These are phyloP conservation scores for Dentipellis fragilis DNA, from an alignment of 768 basidiomycete species.

Conservation along the genomic window DNA sequence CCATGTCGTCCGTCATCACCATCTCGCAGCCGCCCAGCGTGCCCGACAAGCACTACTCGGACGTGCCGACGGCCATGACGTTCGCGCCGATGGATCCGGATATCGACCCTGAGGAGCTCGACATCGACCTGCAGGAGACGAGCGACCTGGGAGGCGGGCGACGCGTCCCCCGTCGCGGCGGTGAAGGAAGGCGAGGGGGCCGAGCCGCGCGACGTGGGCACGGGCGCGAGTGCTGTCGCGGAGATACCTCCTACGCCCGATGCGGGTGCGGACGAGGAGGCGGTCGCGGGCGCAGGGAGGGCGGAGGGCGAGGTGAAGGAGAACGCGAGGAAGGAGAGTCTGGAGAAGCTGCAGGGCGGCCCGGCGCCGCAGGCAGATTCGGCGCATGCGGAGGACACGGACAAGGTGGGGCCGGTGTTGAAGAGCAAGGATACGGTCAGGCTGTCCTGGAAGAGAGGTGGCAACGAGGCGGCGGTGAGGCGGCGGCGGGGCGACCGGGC, in stretches of 20 bases:
- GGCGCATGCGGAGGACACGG: conserved; percentile 3
- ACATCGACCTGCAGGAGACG: conserved; percentile 19
- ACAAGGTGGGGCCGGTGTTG: conserved; percentile 12
- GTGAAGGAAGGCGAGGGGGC: conserved; percentile 1
- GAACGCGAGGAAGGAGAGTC: conserved; percentile 28
- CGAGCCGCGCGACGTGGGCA: not conserved
- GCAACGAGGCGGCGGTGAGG: not conserved
- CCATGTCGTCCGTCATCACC: conserved; percentile 76
- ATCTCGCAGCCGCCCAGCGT: conserved; percentile 65
- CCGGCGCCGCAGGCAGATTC: not conserved
- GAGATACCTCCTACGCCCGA: conserved; percentile 1
- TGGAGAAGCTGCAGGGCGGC: conserved; percentile 49
- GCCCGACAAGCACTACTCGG: conserved; percentile 33
- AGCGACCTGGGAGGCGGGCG: no score
- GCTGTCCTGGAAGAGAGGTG: conserved; percentile 7
- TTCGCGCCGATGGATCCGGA: conserved; percentile 52
- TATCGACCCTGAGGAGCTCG: conserved; percentile 32
- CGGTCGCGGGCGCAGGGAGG: conserved; percentile 13
- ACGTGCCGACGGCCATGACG: conserved; percentile 43
- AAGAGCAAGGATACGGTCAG: conserved; percentile 8
- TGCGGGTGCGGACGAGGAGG: no score
- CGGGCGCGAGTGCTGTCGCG: conserved; percentile 1
- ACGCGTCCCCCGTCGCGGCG: no score
- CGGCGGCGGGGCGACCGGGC: conserved; percentile 6
- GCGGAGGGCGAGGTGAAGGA: conserved; percentile 24